Base-by-base conservation (phyloP, 1,284 basidiomycete genomes). In the Exobasidium rhododendri region DNA sequence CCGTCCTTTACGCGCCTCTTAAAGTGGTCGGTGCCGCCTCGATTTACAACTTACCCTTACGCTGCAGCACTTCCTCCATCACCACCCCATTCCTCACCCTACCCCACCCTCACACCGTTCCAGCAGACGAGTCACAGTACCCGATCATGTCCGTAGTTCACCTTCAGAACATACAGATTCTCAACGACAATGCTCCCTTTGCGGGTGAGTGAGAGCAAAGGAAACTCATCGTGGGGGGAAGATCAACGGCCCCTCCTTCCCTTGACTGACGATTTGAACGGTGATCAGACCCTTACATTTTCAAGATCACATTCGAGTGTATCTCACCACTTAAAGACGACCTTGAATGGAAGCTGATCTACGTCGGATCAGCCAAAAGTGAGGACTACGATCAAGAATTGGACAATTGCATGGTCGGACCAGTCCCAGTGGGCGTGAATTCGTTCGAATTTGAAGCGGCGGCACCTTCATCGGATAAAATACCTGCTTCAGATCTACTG, bases 301-400 rank as follows among this genome's bases (percentile, higher is more conserved):
- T 97, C 82, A 88, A 91, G 71, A 93, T 99, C 80, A 96, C 93
- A 0, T 99, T 98, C 73, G 96, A 98, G 80, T 97, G 94, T 81
- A 94, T 98, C 70, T 89, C 93, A 5, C 87, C 89, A 10, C 84
- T 98, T 29, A 29, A 52, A 29, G 58, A 55, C 32, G 94, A 98
- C 81, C 86, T 98, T 67, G 94, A 98, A 81, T 98, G 94, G 94
- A 88, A 88, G 70, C 86, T 99, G 67, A 92, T 97, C 67, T 98
- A 97, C 80, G 94, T 98, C 57, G 93, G 96, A 2, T 93, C 90
- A 0, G 93, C 96, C 0, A 92, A 89, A 17, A 87, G 90, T 73
- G 90, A 92, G 77, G 87, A 91, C 57, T 89, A 91, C 56, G 94
- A 97, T 81, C 94, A 97, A 81, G 94, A 97, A 81, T 85, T 97